Base-by-base conservation (phyloP, 345 rosid genomes). In the Euphorbia peplus region DNA sequence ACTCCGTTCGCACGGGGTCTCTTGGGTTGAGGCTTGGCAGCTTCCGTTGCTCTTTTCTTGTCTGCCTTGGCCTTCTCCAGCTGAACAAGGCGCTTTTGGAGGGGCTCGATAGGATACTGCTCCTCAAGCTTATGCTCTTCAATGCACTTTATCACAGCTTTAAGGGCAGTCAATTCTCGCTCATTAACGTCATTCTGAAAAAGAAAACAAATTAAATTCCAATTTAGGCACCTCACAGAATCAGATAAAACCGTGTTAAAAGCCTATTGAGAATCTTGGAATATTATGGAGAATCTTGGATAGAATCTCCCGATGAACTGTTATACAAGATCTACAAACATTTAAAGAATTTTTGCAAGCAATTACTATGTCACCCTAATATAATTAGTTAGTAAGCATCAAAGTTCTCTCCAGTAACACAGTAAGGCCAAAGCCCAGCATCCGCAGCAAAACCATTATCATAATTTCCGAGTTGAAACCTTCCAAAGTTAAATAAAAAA, bases 61-160 rank as follows among this genome's bases (percentile, higher is more conserved):
- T 92, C 99, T 7, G 93, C 92, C 80, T 92, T 95, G 47, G 90
- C 92, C 79, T 95, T 95, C 92, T 91, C 97, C 15, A 95, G 87
- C 80, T 83, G 90, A 64, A 86, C 68, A 69, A 95, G 82, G 59
- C 84, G 81, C 65, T 86, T 85, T 54, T 89, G 90, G 67, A 95
- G 92, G 16, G 84, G 81, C 41, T 86, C 97, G 19, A 70, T 70
- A 16, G 92, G 90, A 76, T 83, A 95, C 66, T 82, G 93, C 76
- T 81, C 96, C 84, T 92, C 97, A 21, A 95, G 91, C 80, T 75
- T 90, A 70, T 88, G 97, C 79, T 95, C 99, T 72, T 95, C 98
- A n/a, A 95, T 80, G 85, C 99, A 90, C 79, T 90, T 95, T 57
- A 90, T 83, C 69, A 90, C 92, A 7, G 90, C 83, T 74, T 90